Percentiles rank a stretch among this genome's conserved stretches.
These are phyloP conservation scores for Strigomonas culicis DNA, from an alignment of 208 protist genomes.

Conservation along the genomic window DNA sequence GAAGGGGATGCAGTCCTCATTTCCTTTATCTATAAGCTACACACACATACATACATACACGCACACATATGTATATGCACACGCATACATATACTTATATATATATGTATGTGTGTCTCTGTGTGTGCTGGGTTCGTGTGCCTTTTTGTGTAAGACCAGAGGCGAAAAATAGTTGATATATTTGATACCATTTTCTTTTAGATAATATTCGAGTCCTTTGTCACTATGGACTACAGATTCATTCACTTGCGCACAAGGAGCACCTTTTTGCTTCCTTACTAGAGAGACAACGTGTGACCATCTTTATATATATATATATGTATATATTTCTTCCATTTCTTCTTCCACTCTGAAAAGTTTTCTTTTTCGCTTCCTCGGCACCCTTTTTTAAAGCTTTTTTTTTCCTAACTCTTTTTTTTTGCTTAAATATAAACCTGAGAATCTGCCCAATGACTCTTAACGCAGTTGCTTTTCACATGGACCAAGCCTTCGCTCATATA, in stretches of 20 bases:
- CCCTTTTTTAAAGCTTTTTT: not conserved
- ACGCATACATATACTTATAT: conserved; percentile 8
- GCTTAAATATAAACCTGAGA: conserved; percentile 8
- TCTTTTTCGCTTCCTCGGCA: conserved; percentile 10
- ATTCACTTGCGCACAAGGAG: too few relatives aligned
- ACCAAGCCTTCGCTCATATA: too few relatives aligned
- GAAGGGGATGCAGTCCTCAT: not conserved
- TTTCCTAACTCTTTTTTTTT: not conserved
- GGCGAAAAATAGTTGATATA: conserved; percentile 2
- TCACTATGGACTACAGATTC: too few relatives aligned
- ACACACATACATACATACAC: not conserved
- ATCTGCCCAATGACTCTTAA: not conserved
- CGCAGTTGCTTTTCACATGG: too few relatives aligned
- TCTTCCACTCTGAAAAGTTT: not conserved
- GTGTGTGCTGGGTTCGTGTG: not conserved
- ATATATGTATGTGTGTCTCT: conserved; percentile 10
- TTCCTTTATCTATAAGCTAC: not conserved
- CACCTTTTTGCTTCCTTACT: not conserved
- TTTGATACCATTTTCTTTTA: conserved; percentile 5
- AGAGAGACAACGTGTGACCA: not conserved
- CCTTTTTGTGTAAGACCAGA: not conserved
- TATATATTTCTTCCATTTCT: not conserved
- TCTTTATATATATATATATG: not conserved
- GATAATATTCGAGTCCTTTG: too few relatives aligned
- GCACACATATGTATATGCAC: not conserved